Base-by-base conservation (phyloP, 345 rosid species). In the Corymbia maculata region DNA sequence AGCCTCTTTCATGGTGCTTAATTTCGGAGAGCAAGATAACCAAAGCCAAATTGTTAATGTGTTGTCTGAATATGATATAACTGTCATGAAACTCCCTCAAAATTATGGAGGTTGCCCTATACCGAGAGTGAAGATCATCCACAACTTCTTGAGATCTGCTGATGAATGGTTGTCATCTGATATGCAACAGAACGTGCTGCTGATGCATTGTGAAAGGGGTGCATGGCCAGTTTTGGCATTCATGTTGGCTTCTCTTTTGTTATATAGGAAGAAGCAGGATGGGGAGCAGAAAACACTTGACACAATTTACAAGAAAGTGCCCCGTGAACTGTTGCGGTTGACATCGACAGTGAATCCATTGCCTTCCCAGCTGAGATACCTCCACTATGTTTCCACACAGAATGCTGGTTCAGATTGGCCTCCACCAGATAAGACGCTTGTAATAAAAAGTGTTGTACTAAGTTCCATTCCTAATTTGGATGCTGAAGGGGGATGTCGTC, bases 131-230 rank as follows among this genome's bases (percentile, higher is more conserved):
- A 99, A 97, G 93, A 89, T 96, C 87, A 89, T 97, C 87, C 99
- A 95, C 90, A 96, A 96, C 93, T 96, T 96, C 90, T 92, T 97
- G 88, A 95, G 97, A 87, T 96, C 99, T 7, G 93, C 96, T 32
- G 96, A 97, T 90, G 96, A 96, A 90, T 97, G 99, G 98, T 97
- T 97, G 45, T 94, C 97, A 3, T 95, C 96, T 44, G 99, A 99
- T 88, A 96, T 96, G 15, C 93, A 92, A 24, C 90, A 91, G 52
- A 97, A 97, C 91, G 68, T 95, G 91, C 88, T 97, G 13, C 87
- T 95, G 52, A 97, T 96, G 99, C 98, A 97, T 89, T 96, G 98
- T 86, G 97, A 97, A 88, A 89, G 92, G 28, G 99, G 97, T 82
- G 98, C 94, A 86, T 97, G 99, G 98, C 98, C 95, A 0, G 95